Evolutionary conservation across 2,329 filamentous ascomycete species (phyloP).

Genomic region (Coccinonectria pachysandricola): DNA sequence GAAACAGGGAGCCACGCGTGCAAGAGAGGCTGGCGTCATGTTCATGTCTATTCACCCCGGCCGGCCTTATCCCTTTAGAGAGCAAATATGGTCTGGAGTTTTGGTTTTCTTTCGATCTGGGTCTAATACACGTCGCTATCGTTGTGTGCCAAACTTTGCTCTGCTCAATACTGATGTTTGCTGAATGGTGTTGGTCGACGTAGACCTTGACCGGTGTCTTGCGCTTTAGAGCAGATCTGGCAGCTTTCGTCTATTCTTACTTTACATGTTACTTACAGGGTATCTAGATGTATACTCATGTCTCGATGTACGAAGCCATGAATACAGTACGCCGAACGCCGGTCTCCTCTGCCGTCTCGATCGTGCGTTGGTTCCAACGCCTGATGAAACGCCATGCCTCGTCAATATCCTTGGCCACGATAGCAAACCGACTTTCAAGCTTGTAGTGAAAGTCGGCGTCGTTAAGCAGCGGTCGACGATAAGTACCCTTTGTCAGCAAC

Average conservation of each 20-base stretch:
- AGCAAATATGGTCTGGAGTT: conserved; percentile 39
- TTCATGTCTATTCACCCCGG: conserved; percentile 17
- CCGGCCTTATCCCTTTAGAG: conserved; percentile 23
- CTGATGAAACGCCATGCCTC: conserved; percentile 31
- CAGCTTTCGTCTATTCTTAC: not conserved
- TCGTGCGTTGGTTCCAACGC: conserved; percentile 28
- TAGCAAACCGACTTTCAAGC: conserved; percentile 20
- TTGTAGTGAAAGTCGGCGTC: conserved; percentile 12
- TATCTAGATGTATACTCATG: conserved; percentile 17
- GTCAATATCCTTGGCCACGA: conserved; percentile 21
- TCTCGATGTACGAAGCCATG: conserved; percentile 23
- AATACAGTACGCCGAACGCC: conserved; percentile 12
- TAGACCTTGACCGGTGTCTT: too few relatives aligned
- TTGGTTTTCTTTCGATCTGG: conserved; percentile 32
- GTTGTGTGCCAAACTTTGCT: conserved; percentile 14
- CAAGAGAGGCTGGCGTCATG: conserved; percentile 15
- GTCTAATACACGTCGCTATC: conserved; percentile 32
- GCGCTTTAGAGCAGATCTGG: too few relatives aligned
- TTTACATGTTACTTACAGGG: conserved; percentile 1
- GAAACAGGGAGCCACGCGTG: too few relatives aligned
- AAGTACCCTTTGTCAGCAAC: conserved; percentile 1
- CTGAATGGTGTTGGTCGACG: too few relatives aligned
- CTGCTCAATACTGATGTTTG: conserved; percentile 3
- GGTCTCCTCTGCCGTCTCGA: conserved; percentile 10
- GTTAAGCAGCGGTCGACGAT: conserved; percentile 3